phyloP scores from a whole-genome alignment of 768 basidiomycete genomes.

The Kwoniella sp. region DNA sequence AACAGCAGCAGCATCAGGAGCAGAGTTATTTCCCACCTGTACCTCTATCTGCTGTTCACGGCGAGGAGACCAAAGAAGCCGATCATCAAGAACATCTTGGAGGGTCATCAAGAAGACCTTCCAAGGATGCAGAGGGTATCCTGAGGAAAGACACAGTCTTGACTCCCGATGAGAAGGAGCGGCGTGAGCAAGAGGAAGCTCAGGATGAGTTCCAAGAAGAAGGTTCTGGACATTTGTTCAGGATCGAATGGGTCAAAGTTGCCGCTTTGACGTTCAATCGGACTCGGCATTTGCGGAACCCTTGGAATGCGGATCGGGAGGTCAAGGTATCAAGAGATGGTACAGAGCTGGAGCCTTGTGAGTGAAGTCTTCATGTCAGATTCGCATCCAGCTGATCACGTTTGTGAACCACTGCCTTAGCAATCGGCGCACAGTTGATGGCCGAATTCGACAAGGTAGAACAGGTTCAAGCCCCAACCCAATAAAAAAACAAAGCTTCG shows the following conservation, averaged over 20 bases:
- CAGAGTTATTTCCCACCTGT: constrained; percentile 34
- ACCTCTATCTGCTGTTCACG: constrained; percentile 14
- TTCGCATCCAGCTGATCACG: constrained; percentile 11
- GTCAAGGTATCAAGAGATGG: constrained; percentile 73
- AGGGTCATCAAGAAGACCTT: constrained; percentile 22
- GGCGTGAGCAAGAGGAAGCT: constrained; percentile 33
- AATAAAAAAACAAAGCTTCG: background rate
- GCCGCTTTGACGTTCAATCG: constrained; percentile 71
- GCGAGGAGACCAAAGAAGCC: constrained; percentile 2
- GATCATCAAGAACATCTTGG: constrained; percentile 30
- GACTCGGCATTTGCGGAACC: constrained; percentile 79
- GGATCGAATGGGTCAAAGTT: constrained; percentile 77
- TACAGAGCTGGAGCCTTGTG: constrained; percentile 81
- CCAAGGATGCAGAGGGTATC: constrained; percentile 44
- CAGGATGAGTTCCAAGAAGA: constrained; percentile 48
- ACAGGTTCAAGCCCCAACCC: background rate
- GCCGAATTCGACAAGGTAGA: constrained; percentile 47
- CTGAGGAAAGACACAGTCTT: constrained; percentile 52
- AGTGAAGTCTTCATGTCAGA: constrained; percentile 22
- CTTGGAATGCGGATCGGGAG: constrained; percentile 79
- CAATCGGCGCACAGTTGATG: constrained; percentile 38
- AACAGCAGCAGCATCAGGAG: background rate
- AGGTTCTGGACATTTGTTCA: constrained; percentile 76
- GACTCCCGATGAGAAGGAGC: constrained; percentile 31
- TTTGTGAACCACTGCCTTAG: constrained; percentile 15